Conservation (phyloP, 108 stramenopile species). For the Parietichytrium sp. region DNA sequence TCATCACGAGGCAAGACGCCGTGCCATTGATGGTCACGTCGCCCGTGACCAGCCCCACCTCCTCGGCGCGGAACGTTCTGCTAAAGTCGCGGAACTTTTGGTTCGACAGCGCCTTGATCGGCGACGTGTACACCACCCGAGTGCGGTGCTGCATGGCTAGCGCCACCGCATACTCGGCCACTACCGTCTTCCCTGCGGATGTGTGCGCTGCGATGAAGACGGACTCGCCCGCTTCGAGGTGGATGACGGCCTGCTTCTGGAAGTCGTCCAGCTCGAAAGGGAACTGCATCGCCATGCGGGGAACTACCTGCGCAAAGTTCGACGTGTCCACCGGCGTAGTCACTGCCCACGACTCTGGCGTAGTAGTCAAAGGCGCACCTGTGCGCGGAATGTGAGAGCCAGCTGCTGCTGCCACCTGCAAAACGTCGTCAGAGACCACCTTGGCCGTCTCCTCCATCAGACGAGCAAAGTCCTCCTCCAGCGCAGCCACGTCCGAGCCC, state of each 20-base stretch:
- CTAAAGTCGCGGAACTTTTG: conserved; percentile 92
- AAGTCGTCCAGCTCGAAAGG: conserved; percentile 71
- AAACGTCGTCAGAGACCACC: too few species aligned
- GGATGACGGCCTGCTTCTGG: conserved; percentile 83
- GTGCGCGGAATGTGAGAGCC: neutral
- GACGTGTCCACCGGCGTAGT: neutral
- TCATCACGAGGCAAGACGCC: conserved; percentile 68
- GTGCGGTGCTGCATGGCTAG: conserved; percentile 72
- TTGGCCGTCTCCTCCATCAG: too few species aligned
- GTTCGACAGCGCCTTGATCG: conserved; percentile 88
- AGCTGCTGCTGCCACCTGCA: too few species aligned
- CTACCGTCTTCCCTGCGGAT: conserved; percentile 87
- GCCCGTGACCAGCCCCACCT: conserved; percentile 86
- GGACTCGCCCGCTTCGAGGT: conserved; percentile 74
- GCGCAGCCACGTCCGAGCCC: too few species aligned
- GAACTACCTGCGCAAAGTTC: neutral
- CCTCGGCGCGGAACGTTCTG: conserved; percentile 68
- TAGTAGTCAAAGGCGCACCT: neutral
- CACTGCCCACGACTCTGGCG: neutral
- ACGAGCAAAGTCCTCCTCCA: too few species aligned
- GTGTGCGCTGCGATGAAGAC: conserved; percentile 92
- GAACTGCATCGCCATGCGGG: neutral
- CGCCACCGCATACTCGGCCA: conserved; percentile 86
- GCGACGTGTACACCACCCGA: conserved; percentile 80
- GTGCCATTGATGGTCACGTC: conserved; percentile 64